Conservation (phyloP, 495 filamentous ascomycete species). For the Podospora anserina region DNA sequence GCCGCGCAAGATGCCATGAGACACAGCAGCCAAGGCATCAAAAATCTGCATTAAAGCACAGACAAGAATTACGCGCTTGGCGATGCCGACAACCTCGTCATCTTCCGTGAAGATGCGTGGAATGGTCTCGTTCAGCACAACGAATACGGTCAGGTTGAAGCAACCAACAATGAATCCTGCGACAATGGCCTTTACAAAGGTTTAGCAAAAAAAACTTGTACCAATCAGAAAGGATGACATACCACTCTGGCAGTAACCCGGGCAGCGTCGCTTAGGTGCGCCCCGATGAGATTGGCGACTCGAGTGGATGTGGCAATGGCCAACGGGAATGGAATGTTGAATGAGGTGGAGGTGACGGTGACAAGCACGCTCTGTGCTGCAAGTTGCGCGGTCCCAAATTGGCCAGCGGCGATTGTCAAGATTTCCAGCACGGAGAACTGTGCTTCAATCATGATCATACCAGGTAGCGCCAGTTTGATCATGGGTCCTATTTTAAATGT, state of each 20-base stretch:
- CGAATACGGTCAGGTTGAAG: conserved; percentile 64
- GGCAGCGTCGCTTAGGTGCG: conserved; percentile 60
- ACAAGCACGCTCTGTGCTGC: conserved; percentile 52
- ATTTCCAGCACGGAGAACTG: conserved; percentile 76
- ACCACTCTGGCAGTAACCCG: conserved; percentile 59
- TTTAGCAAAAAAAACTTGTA: not conserved
- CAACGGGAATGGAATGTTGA: conserved; percentile 55
- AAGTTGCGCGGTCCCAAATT: conserved; percentile 62
- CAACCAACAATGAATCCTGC: conserved; percentile 53
- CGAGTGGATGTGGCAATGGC: conserved; percentile 54
- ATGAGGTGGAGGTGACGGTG: conserved; percentile 47
- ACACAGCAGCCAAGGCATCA: conserved; percentile 66
- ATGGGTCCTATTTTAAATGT: conserved; percentile 48
- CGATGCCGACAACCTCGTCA: conserved; percentile 64
- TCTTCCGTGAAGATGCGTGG: conserved; percentile 71
- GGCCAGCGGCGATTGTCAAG: conserved; percentile 62
- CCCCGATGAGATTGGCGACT: conserved; percentile 57
- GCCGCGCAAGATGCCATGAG: conserved; percentile 75
- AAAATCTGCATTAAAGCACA: conserved; percentile 78
- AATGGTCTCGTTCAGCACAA: conserved; percentile 49
- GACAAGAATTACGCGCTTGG: conserved; percentile 64
- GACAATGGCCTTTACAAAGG: conserved; percentile 21
- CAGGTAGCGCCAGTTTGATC: conserved; percentile 75
- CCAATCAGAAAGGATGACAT: conserved; percentile 13
- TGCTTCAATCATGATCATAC: conserved; percentile 80